A percentile compares a stretch with the other conserved stretches of the same genome.
phyloP scores from a whole-genome alignment of 139 green algal species.

The Micractinium conductrix region DNA sequence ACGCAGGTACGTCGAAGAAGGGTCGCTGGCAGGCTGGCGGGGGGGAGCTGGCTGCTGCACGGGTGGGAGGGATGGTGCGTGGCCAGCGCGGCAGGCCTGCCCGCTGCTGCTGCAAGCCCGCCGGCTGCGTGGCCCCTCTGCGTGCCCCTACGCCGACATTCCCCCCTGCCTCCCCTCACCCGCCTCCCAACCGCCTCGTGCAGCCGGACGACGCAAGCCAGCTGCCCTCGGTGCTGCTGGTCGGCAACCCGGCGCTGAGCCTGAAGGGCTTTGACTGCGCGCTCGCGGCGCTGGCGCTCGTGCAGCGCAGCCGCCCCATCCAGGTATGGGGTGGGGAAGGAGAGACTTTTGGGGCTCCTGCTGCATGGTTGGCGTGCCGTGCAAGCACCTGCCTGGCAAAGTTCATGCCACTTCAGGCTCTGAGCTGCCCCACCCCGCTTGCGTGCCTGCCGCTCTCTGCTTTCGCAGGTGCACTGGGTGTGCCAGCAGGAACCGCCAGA shows the following conservation, averaged over 20 bases:
- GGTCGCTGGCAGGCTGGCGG: not conserved
- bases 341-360: not conserved
- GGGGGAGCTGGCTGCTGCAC: not conserved
- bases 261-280: slow-evolving; percentile 75
- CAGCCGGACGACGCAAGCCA: not conserved
- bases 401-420: too few relatives aligned
- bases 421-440: not conserved
- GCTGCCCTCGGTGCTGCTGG: slow-evolving; percentile 57
- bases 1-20: not conserved
- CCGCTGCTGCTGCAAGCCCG: not conserved
- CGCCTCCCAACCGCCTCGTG: not conserved
- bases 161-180: not conserved
- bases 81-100: too few relatives aligned
- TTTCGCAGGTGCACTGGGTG: slow-evolving; percentile 67
- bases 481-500: slow-evolving; percentile 53
- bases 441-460: not conserved
- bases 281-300: slow-evolving; percentile 51
- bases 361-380: too few relatives aligned
- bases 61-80: not conserved
- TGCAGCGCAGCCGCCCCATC: slow-evolving; percentile 52
- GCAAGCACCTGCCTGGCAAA: too few relatives aligned
- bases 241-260: slow-evolving; percentile 70
- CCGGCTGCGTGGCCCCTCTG: not conserved
- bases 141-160: not conserved
- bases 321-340: not conserved